These are phyloP conservation scores for Coemansia sp. DNA, from an alignment of 371 early-diverging fungal genomes.

Conservation along the genomic window DNA sequence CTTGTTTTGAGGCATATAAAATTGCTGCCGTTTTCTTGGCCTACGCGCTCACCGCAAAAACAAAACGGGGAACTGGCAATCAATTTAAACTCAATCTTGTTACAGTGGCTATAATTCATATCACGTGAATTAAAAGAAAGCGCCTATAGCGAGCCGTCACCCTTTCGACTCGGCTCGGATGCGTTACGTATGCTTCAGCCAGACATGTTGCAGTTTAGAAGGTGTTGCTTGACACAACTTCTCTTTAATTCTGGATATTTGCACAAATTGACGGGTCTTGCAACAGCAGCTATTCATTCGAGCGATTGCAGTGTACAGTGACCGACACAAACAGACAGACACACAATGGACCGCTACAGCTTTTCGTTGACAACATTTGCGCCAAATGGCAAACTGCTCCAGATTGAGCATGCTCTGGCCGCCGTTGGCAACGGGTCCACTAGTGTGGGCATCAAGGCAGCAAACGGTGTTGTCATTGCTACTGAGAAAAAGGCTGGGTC, in stretches of 20 bases:
- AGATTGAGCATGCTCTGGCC: constrained; percentile 98
- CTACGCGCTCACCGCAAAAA: background rate
- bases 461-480: constrained; percentile 96
- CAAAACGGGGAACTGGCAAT: too few relatives aligned
- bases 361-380: constrained; percentile 99
- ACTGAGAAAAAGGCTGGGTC: constrained; percentile 96
- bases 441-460: constrained; percentile 96
- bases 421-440: constrained; percentile 95
- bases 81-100: too few relatives aligned
- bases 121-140: background rate
- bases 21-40: background rate
- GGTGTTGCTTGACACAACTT: background rate
- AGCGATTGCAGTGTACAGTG: background rate
- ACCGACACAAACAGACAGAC: background rate
- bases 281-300: background rate
- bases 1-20: background rate
- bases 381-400: constrained; percentile 98
- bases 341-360: constrained; percentile 65
- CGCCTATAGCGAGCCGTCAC: background rate
- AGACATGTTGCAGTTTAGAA: background rate
- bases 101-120: background rate
- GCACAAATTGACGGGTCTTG: background rate
- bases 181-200: background rate
- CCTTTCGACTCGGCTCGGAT: background rate
- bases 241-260: background rate